Evolutionary conservation across 768 basidiomycete species (phyloP), one percentile per base, ranked within the genome.

Genomic region (Russula virescens): DNA sequence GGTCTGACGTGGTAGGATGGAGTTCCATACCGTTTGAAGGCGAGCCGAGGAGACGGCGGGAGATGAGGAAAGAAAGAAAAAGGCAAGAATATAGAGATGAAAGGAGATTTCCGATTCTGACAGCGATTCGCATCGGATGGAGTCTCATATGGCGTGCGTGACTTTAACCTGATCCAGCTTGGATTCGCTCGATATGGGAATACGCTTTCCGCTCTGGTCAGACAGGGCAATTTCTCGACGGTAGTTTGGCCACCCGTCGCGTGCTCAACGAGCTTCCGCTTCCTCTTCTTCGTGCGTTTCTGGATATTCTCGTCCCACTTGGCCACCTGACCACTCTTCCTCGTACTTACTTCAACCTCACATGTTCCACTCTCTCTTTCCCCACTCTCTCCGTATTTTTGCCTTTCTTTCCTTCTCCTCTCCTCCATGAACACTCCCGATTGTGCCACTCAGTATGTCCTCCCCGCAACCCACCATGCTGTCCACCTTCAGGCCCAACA

Each of bases 31-130:
- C 35, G 35, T 42, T 14, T 42, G 54, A 42, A 47, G 34, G 58
- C 5, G 28, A 11, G 28, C 62, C 62, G 26, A 50, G 43, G 19
- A 19, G 23, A 53, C 38, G 62, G 62, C 62, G 48, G 13, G 26
- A 52, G 55, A 51, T 60, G 40, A 60, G 50, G 50, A 53, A 51
- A 26, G 61, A 54, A 54, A 54, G 52, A 51, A 47, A 53, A 42
- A 53, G 46, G 48, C 40, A 54, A 54, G 53, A 46, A 28, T 59
- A 58, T 58, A 49, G 54, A 55, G 42, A 52, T 45, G 50, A 52
- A 50, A 58, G 62, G 62, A 58, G 62, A 63, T 58, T 63, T 58
- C 62, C 62, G 62, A 53, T 63, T 63, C 62, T 63, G 62, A 63
- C 62, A 63, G 62, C 26, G 62, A 63, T 63, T 63, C 62, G 62